Conservation (phyloP, 176 grass and related monocot species). For the Saccharum officinarum region DNA sequence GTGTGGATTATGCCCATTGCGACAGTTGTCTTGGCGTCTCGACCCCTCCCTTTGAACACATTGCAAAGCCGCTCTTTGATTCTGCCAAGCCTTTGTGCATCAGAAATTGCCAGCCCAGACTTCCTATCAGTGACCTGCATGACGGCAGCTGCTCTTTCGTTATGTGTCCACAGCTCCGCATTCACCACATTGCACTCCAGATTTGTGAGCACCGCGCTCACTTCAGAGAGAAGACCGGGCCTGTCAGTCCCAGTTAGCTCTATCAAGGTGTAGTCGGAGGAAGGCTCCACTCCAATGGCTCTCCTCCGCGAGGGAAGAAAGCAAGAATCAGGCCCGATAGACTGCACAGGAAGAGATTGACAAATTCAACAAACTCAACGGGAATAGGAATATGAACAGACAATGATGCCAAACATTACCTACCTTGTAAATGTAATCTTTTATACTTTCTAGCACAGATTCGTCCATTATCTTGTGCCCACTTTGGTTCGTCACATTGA, state of each 20-base stretch:
- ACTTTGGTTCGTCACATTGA: conserved; percentile 78
- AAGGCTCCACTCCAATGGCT: conserved; percentile 57
- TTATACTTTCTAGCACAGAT: conserved; percentile 45
- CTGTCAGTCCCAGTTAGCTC: conserved; percentile 86
- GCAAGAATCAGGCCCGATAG: conserved; percentile 58
- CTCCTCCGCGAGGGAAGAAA: conserved; percentile 52
- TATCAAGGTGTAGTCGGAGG: conserved; percentile 76
- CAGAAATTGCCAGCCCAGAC: conserved; percentile 52
- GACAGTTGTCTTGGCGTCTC: conserved; percentile 50
- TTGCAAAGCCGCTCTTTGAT: conserved; percentile 66
- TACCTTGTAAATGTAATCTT: conserved; percentile 74
- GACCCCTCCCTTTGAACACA: conserved; percentile 80
- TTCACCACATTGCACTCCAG: conserved; percentile 82
- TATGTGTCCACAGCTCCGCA: conserved; percentile 94
- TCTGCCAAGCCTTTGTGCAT: conserved; percentile 55
- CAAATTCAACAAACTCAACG: conserved; percentile 26
- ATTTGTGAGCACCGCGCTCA: conserved; percentile 75
- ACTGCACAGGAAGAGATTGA: conserved; percentile 41
- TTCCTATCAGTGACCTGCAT: conserved; percentile 75
- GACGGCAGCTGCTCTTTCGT: conserved; percentile 70
- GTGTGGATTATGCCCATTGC: conserved; percentile 56
- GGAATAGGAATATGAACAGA: conserved; percentile 20
- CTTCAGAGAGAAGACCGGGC: conserved; percentile 87
- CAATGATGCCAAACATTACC: conserved; percentile 31
- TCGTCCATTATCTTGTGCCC: conserved; percentile 71